Evolutionary conservation across 2,329 filamentous ascomycete genomes (phyloP).

Genomic region (Sclerotinia glacialis): DNA sequence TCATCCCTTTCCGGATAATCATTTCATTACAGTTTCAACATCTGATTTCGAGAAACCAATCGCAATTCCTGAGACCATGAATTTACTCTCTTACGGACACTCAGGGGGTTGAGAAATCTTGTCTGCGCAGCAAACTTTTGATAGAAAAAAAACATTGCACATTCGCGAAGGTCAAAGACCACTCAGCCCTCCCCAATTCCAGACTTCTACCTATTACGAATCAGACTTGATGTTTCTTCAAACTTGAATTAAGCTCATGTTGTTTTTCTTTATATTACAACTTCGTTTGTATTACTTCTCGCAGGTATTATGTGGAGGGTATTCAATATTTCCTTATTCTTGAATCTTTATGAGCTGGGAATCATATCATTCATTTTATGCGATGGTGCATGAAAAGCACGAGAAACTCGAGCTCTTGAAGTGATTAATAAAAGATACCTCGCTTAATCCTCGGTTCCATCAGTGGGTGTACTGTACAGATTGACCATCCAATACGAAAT

Average conservation of each 20-base stretch:
- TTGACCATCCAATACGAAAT: too few species aligned
- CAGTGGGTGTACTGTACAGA: too few species aligned
- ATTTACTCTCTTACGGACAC: not conserved
- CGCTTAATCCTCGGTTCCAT: too few species aligned
- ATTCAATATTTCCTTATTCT: not conserved
- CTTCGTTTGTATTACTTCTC: not conserved
- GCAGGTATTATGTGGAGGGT: not conserved
- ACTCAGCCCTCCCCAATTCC: not conserved
- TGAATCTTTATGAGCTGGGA: not conserved
- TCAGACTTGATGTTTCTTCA: too few species aligned
- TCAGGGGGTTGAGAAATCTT: not conserved
- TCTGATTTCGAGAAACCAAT: not conserved
- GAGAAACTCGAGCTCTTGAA: too few species aligned
- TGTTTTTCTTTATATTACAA: not conserved
- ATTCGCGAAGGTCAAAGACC: not conserved
- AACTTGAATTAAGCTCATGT: not conserved
- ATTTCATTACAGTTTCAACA: not conserved
- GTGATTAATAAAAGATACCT: too few species aligned
- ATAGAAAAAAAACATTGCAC: not conserved
- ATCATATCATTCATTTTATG: too few species aligned
- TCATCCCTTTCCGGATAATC: not conserved
- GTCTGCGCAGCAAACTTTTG: not conserved
- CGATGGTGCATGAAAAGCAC: too few species aligned
- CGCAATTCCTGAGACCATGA: not conserved
- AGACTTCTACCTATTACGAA: not conserved